Evolutionary conservation across 768 basidiomycete species (phyloP), one percentile per base, ranked within the genome.

Genomic region (Boletus tylopilopsis): DNA sequence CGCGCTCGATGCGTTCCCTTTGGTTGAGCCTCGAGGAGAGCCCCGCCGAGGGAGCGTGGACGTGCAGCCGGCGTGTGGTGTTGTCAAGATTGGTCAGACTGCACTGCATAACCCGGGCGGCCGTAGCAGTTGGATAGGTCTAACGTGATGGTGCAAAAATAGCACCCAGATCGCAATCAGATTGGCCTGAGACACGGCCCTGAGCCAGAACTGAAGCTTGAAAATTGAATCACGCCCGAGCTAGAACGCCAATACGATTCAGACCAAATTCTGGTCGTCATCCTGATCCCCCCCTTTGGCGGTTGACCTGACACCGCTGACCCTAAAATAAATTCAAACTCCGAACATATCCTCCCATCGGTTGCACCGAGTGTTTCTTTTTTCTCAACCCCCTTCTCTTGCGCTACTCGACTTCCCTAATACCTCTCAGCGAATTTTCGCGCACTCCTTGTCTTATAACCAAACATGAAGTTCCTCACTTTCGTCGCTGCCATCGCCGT

Each of bases 21-120:
- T 50, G 21, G 34, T 36, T 2, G 59, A 56, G 5, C 15, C 33
- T 41, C 54, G 51, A 16, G 36, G 32, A 18, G 66, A 30, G 12
- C 12, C 34, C 9, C 46, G 53, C 21, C 49, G 45, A 23, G 47
- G 39, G 38, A 54, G 47, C 12, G 29, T 30, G 24, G 56, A 56
- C 8, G 18, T 39, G 48, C 52, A 70, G 65, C 45, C 52, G 15
- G 60, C 62, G 6, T 62, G 75, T 64, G 68, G 75, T 5, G 56
- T 81, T 25, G 78, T 98, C 42, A 97, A 98, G 69, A 94, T 99
- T 64, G 92, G 94, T 5, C 94, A 97, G 70, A 94, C 93, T 27
- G 81, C 81, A 56, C 68, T 99, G 64, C 95, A 96, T 62, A 99
- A 98, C 69, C 83, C 94, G 0, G 80, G 82, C 2, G 95, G 95